Conservation (phyloP, 805 yeast species). For the Hanseniaspora guilliermondii region DNA sequence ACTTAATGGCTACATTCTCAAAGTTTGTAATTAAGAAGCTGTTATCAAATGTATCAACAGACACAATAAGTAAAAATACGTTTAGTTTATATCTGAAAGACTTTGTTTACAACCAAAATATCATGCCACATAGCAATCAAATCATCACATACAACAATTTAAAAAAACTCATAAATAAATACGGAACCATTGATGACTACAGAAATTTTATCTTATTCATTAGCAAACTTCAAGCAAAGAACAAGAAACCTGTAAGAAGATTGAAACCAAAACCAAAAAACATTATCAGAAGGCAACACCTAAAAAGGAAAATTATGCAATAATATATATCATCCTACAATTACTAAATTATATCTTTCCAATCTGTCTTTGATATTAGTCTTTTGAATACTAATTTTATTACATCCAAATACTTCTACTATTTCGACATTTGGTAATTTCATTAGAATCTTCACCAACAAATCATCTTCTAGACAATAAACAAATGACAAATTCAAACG, state of each 20-base stretch:
- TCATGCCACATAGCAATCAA: neutral
- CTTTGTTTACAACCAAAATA: neutral
- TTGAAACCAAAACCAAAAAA: neutral
- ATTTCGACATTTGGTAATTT: slow-evolving; percentile 51
- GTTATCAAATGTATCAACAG: neutral
- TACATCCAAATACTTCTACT: slow-evolving; percentile 72
- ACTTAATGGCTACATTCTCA: neutral
- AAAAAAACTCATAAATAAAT: neutral
- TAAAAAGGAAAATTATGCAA: too few relatives aligned
- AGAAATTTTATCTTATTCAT: neutral
- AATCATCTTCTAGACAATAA: slow-evolving; percentile 57
- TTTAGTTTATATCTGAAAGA: neutral
- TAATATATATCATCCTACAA: slow-evolving; percentile 27
- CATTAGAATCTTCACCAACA: slow-evolving; percentile 43
- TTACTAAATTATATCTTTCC: slow-evolving; percentile 69
- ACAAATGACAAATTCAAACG: slow-evolving; percentile 71
- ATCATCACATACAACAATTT: neutral
- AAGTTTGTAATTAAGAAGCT: neutral
- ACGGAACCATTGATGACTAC: slow-evolving; percentile 1
- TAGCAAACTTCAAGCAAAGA: neutral
- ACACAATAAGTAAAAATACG: neutral
- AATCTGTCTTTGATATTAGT: slow-evolving; percentile 41
- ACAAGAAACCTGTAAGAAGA: neutral
- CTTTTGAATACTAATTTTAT: slow-evolving; percentile 47
- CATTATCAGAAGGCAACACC: neutral